phyloP scores from a whole-genome alignment of 345 rosid species.

The Pugionium dolabratum region DNA sequence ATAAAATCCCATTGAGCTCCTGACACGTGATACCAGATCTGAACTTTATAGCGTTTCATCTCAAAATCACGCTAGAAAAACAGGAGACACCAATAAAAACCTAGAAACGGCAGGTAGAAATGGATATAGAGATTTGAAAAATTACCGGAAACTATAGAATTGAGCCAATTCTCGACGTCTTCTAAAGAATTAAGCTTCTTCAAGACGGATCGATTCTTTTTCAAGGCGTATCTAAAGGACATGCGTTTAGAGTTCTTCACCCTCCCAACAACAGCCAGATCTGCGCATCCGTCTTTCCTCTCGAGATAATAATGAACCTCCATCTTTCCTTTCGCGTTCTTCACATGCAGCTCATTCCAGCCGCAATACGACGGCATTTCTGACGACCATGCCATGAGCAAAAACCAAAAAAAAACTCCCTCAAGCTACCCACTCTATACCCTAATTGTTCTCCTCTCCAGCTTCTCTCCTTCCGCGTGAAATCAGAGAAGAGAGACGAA shows the following conservation, averaged over 20 bases:
- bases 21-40: constrained; percentile 24
- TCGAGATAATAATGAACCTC: constrained; percentile 68
- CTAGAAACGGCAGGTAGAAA: background rate
- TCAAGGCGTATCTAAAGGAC: constrained; percentile 52
- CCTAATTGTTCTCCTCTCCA: constrained; percentile 7
- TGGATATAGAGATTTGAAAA: background rate
- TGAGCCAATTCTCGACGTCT: constrained; percentile 67
- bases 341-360: constrained; percentile 70
- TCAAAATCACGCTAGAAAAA: background rate
- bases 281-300: constrained; percentile 55
- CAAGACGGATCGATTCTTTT: constrained; percentile 39
- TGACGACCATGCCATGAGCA: constrained; percentile 39
- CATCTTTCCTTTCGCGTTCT: constrained; percentile 52
- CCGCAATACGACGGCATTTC: constrained; percentile 49
- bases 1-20: background rate
- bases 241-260: constrained; percentile 55
- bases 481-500: background rate
- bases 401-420: constrained; percentile 13
- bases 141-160: constrained; percentile 68
- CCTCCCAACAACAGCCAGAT: constrained; percentile 75
- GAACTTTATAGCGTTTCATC: background rate
- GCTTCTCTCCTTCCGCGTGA: background rate
- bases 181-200: constrained; percentile 52
- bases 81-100: background rate
- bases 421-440: constrained; percentile 27